Conservation (phyloP, 1,139 yeast genomes). For the Candida tetrigidarum region DNA sequence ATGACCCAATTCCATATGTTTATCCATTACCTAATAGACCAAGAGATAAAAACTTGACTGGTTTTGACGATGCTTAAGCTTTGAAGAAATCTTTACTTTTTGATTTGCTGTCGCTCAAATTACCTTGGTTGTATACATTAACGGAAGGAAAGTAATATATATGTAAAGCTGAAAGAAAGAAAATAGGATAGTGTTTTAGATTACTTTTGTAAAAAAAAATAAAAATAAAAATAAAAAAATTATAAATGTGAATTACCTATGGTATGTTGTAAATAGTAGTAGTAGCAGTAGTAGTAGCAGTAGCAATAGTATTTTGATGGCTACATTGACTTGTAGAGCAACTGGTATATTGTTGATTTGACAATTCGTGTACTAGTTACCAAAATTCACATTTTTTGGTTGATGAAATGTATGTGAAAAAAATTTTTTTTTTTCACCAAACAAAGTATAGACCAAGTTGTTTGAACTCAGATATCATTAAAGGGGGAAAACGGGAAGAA, state of each 20-base stretch:
- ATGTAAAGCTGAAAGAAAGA: not conserved
- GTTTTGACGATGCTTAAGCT: slow-evolving; percentile 54
- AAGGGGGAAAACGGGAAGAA: not conserved
- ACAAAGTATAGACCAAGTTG: not conserved
- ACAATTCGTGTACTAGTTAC: not conserved
- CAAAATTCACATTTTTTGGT: not conserved
- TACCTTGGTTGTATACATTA: not conserved
- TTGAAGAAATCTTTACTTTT: no score
- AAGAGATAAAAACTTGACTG: slow-evolving; percentile 52
- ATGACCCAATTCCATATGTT: slow-evolving; percentile 65
- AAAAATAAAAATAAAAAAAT: no score
- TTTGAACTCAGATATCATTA: no score
- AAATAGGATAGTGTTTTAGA: slow-evolving; percentile 1
- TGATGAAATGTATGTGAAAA: slow-evolving; percentile 7
- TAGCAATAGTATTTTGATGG: no score
- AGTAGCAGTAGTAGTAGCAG: no score
- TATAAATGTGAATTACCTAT: not conserved
- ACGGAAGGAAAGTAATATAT: not conserved
- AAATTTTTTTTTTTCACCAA: slow-evolving; percentile 11
- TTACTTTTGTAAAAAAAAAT: no score
- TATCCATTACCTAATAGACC: slow-evolving; percentile 71
- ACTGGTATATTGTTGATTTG: no score
- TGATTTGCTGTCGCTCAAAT: not conserved
- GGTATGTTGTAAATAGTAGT: no score
- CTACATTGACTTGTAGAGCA: no score